Conservation (phyloP, 2,329 filamentous ascomycete species). For the Cryoendolithus antarcticus region DNA sequence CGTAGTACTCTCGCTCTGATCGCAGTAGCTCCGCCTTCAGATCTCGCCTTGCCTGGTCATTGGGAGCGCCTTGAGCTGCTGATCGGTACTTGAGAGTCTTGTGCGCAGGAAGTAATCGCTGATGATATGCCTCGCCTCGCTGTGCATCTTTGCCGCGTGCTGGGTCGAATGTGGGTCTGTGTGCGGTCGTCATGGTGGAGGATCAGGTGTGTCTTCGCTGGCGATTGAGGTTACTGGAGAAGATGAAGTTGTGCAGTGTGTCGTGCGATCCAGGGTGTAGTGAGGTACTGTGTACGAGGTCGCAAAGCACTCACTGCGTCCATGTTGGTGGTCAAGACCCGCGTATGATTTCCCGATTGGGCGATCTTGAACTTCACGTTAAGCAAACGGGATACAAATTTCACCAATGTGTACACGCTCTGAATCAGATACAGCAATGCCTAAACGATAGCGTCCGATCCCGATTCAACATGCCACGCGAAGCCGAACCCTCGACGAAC, state of each 20-base stretch:
- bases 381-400: too few relatives aligned
- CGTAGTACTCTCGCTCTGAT: constrained; percentile 77
- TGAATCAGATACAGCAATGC: too few relatives aligned
- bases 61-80: constrained; percentile 78
- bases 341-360: too few relatives aligned
- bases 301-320: too few relatives aligned
- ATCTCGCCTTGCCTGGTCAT: constrained; percentile 59
- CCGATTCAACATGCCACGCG: constrained; percentile 63
- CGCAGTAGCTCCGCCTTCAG: constrained; percentile 79
- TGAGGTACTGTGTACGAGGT: too few relatives aligned
- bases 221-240: too few relatives aligned
- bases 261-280: too few relatives aligned
- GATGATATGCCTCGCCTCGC: constrained; percentile 87
- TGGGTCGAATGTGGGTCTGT: constrained; percentile 91
- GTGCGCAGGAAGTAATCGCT: constrained; percentile 85
- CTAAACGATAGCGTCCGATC: too few relatives aligned
- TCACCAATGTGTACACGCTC: too few relatives aligned
- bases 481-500: constrained; percentile 79
- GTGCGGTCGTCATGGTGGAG: constrained; percentile 41
- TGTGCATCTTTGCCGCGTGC: constrained; percentile 90
- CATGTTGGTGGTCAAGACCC: too few relatives aligned
- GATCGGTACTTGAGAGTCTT: constrained; percentile 83
- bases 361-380: too few relatives aligned
- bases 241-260: too few relatives aligned
- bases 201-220: neutral